phyloP scores from a whole-genome alignment of 768 basidiomycete species.

The Boletellus ananiceps region DNA sequence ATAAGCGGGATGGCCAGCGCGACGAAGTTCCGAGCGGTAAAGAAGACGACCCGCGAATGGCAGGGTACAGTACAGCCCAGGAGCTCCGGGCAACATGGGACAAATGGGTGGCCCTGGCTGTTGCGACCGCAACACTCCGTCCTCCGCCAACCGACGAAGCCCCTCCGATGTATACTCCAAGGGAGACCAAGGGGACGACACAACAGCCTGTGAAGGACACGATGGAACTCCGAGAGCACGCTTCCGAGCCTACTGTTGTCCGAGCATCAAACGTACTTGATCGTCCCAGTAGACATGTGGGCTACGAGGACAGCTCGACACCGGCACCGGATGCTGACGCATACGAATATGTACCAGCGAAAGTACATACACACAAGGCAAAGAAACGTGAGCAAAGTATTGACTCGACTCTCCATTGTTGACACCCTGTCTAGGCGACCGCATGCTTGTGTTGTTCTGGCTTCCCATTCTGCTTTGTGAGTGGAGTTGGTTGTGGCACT shows the following conservation, averaged over 20 bases:
- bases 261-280: slow-evolving; percentile 29
- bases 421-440: slow-evolving; percentile 52
- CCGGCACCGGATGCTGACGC: slow-evolving; percentile 67
- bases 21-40: slow-evolving; percentile 27
- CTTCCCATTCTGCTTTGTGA: slow-evolving; percentile 75
- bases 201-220: slow-evolving; percentile 2
- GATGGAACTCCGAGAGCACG: slow-evolving; percentile 2
- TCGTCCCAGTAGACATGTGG: slow-evolving; percentile 39
- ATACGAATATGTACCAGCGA: slow-evolving; percentile 57
- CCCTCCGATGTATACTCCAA: slow-evolving; percentile 71
- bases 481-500: slow-evolving; percentile 29
- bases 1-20: slow-evolving; percentile 35
- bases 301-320: slow-evolving; percentile 43
- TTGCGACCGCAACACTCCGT: slow-evolving; percentile 44
- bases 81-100: slow-evolving; percentile 73
- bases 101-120: slow-evolving; percentile 61
- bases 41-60: slow-evolving; percentile 33
- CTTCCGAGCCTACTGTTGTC: slow-evolving; percentile 11
- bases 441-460: slow-evolving; percentile 85
- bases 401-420: neutral
- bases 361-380: slow-evolving; percentile 39
- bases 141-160: slow-evolving; percentile 46
- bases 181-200: slow-evolving; percentile 33
- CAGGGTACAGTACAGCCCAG: slow-evolving; percentile 47
- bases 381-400: slow-evolving; percentile 56